Evolutionary conservation across 2,329 filamentous ascomycete species (phyloP).

Genomic region (Fusarium sp.): DNA sequence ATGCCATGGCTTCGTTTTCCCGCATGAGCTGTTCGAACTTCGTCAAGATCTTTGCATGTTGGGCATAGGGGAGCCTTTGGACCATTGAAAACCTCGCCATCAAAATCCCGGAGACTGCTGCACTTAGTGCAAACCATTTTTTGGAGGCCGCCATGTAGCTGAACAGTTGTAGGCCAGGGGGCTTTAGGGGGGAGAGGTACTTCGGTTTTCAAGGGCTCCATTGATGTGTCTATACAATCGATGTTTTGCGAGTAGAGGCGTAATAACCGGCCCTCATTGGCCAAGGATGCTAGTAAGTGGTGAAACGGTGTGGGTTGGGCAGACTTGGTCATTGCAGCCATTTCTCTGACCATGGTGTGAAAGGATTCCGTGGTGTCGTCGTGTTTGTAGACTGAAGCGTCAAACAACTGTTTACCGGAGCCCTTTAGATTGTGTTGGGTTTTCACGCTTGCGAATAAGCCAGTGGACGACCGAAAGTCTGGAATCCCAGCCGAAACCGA

Average conservation of each 20-base stretch:
- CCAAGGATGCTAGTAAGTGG: slow-evolving; percentile 90
- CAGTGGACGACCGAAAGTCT: slow-evolving; percentile 92
- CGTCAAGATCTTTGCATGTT: slow-evolving; percentile 79
- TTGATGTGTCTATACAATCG: slow-evolving; percentile 89
- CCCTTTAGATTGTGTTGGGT: slow-evolving; percentile 88
- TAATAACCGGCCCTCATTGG: slow-evolving; percentile 85
- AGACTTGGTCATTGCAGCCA: slow-evolving; percentile 81
- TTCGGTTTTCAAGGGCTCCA: slow-evolving; percentile 82
- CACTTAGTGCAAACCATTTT: slow-evolving; percentile 99
- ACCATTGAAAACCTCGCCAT: slow-evolving; percentile 83
- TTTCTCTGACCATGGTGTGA: slow-evolving; percentile 93
- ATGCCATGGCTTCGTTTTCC: slow-evolving; percentile 95
- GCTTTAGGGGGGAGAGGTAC: slow-evolving; percentile 85
- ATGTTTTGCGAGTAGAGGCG: slow-evolving; percentile 98
- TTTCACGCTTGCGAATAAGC: slow-evolving; percentile 87
- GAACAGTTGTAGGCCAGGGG: slow-evolving; percentile 93
- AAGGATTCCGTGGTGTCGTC: slow-evolving; percentile 89
- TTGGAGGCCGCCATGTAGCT: slow-evolving; percentile 91
- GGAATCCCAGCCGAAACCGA: slow-evolving; percentile 97
- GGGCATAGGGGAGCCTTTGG: slow-evolving; percentile 84
- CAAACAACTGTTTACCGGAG: slow-evolving; percentile 95
- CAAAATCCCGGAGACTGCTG: slow-evolving; percentile 78
- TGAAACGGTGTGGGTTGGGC: slow-evolving; percentile 91
- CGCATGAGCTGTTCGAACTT: slow-evolving; percentile 77
- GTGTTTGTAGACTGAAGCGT: slow-evolving; percentile 97